Conservation (phyloP, 2,329 filamentous ascomycete species). For the Diplodia mutila region DNA sequence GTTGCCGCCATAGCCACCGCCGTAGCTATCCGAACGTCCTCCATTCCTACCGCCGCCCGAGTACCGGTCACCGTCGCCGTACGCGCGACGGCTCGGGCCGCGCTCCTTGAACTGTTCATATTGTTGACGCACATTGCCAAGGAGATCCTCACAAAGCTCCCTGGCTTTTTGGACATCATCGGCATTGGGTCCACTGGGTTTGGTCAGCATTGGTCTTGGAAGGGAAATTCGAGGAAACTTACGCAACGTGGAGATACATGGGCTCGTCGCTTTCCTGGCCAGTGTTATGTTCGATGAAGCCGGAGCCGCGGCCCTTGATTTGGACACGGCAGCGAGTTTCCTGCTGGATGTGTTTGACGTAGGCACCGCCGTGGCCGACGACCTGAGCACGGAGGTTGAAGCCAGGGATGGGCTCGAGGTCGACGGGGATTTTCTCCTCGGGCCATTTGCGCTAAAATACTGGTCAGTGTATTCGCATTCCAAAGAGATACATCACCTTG, state of each 20-base stretch:
- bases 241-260: slow-evolving; percentile 97
- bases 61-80: slow-evolving; percentile 44
- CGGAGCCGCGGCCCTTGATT: slow-evolving; percentile 95
- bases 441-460: slow-evolving; percentile 88
- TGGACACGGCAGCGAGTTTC: slow-evolving; percentile 95
- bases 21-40: slow-evolving; percentile 48
- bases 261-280: slow-evolving; percentile 89
- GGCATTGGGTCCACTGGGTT: slow-evolving; percentile 76
- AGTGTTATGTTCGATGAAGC: slow-evolving; percentile 89
- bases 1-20: slow-evolving; percentile 36
- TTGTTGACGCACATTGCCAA: slow-evolving; percentile 83
- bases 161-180: slow-evolving; percentile 85
- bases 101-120: slow-evolving; percentile 86
- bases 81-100: slow-evolving; percentile 53
- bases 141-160: slow-evolving; percentile 83
- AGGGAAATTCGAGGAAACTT: slow-evolving; percentile 45
- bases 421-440: slow-evolving; percentile 90
- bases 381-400: slow-evolving; percentile 97
- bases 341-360: slow-evolving; percentile 97
- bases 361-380: slow-evolving; percentile 89
- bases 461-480: slow-evolving; percentile 33
- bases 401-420: slow-evolving; percentile 85
- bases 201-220: slow-evolving; percentile 17
- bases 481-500: background rate
- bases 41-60: slow-evolving; percentile 40